Evolutionary conservation across 2,329 filamentous ascomycete species (phyloP).

Genomic region (Paramyrothecium roridum): DNA sequence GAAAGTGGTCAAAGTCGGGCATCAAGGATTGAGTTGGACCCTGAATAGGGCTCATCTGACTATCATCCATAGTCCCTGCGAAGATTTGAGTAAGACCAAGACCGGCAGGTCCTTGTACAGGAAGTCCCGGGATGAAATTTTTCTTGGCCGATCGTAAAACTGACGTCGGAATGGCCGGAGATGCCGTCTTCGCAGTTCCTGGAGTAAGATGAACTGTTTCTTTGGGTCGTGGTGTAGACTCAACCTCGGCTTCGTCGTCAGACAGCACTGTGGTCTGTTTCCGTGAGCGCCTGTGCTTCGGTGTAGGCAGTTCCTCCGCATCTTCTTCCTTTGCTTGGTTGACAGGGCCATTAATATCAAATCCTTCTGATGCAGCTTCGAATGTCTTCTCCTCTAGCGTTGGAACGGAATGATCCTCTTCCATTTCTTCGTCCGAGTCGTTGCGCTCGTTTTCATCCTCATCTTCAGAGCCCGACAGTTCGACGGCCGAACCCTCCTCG

Average conservation of each 20-base stretch:
- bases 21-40: slow-evolving; percentile 44
- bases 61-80: slow-evolving; percentile 79
- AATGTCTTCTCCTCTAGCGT: slow-evolving; percentile 37
- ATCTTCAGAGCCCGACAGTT: slow-evolving; percentile 43
- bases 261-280: slow-evolving; percentile 54
- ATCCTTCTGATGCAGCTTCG: slow-evolving; percentile 31
- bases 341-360: slow-evolving; percentile 14
- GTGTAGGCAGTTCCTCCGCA: slow-evolving; percentile 35
- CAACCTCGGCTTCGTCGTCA: slow-evolving; percentile 51
- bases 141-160: slow-evolving; percentile 68
- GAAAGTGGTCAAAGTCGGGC: slow-evolving; percentile 54
- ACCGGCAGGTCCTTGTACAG: slow-evolving; percentile 57
- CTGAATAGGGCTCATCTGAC: slow-evolving; percentile 33
- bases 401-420: slow-evolving; percentile 29
- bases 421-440: slow-evolving; percentile 27
- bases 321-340: slow-evolving; percentile 33
- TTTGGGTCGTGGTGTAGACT: slow-evolving; percentile 49
- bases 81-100: slow-evolving; percentile 88
- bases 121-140: slow-evolving; percentile 66
- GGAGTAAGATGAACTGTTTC: slow-evolving; percentile 36
- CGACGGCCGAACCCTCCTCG: slow-evolving; percentile 34
- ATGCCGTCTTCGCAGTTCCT: slow-evolving; percentile 36
- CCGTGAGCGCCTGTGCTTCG: slow-evolving; percentile 43
- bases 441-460: slow-evolving; percentile 24
- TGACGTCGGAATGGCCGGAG: slow-evolving; percentile 57